Evolutionary conservation across 768 basidiomycete species (phyloP).

Genomic region (Rubroboletus satanas): DNA sequence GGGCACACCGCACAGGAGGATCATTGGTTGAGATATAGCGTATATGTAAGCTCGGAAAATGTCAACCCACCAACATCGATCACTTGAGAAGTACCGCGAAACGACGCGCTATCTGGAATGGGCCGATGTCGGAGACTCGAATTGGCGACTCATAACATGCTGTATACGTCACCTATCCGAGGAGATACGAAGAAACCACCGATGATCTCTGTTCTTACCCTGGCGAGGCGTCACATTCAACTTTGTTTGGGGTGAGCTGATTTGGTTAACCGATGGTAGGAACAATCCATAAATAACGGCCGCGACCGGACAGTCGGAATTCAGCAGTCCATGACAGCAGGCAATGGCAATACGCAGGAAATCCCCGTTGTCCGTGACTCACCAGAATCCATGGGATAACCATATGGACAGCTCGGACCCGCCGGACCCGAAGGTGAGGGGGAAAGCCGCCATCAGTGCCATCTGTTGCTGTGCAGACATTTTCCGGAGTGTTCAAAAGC

Average conservation of each 20-base stretch:
- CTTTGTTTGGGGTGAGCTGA: not conserved
- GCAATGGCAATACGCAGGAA: slow-evolving; percentile 5
- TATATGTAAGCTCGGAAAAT: too few relatives aligned
- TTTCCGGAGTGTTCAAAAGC: not conserved
- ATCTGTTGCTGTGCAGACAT: not conserved
- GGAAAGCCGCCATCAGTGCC: not conserved
- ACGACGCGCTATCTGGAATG: too few relatives aligned
- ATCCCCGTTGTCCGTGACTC: not conserved
- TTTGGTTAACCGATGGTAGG: slow-evolving; percentile 7
- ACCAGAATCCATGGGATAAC: not conserved
- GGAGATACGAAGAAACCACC: slow-evolving; percentile 11
- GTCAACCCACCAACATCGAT: too few relatives aligned
- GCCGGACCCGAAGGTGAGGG: not conserved
- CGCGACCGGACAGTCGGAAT: not conserved
- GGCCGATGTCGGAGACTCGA: too few relatives aligned
- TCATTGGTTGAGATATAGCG: too few relatives aligned
- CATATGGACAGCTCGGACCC: not conserved
- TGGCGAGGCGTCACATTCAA: not conserved
- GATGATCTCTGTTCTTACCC: slow-evolving; percentile 10
- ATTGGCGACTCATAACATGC: not conserved
- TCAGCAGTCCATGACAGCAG: slow-evolving; percentile 2
- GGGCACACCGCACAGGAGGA: too few relatives aligned
- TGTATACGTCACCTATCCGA: slow-evolving; percentile 7
- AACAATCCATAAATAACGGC: not conserved
- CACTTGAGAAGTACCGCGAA: too few relatives aligned